Base-by-base conservation (phyloP, 805 yeast genomes). In the Vanderwaltozyma tropicalis region DNA sequence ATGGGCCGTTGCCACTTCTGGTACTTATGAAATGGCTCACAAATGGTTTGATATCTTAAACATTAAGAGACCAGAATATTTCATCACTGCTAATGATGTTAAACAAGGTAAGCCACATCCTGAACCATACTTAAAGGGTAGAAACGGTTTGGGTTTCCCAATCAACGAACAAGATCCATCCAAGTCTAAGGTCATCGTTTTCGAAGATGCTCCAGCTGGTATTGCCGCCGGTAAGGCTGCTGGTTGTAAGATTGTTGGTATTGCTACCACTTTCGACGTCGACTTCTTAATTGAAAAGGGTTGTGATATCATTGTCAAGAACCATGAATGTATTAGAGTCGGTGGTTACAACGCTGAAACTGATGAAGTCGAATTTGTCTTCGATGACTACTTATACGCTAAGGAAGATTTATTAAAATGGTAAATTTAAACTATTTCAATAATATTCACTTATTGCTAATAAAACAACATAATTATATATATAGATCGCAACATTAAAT, bases 171-270 rank as follows among this genome's bases (percentile, higher is more conserved):
- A 52, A 38, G 53, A 59, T 43, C 66, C 64, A 36, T 50, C 61
- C 14, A 44, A 54, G 29, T 62, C 66, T 39, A 67, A 63, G 49
- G 66, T 64, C 17, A 79, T 82, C 28, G 87, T 80, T 31, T 83
- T 84, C 55, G 95, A 84, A 64, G 95, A 84, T 57, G 94, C 94
- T 34, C 89, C 88, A 39, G 88, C 92, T 34, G 94, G 95, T 55
- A 75, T 83, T 45, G 64, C 72, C 50, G 87, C 94, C 25, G 94
- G 94, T 53, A 74, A 77, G 55, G 82, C 72, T 39, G 88, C 92
- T 17, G 94, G 89, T 42, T 86, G 92, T 57, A 68, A 72, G 54
- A 79, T 82, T 43, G 76, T 84, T 49, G 94, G 94, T 54, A 78
- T 84, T 59, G 81, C 88, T 47, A 80, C 89, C 41, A 77, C 92